Conservation (phyloP, 179 eudicot species). For the Spergularia azorica region DNA sequence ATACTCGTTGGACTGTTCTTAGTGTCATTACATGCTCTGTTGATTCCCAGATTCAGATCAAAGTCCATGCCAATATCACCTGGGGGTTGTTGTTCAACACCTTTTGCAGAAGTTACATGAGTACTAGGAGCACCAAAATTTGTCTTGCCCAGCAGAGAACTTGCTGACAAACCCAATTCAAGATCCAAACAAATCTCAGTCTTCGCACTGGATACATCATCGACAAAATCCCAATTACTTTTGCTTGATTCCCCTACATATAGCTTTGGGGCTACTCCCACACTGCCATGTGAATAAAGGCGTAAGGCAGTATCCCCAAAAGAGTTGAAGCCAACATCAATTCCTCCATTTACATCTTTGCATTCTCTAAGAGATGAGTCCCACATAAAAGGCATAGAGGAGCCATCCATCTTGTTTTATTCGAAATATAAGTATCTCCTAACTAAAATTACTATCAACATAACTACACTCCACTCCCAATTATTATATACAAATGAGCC, state of each 20-base stretch:
- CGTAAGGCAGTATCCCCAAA: slow-evolving; percentile 24
- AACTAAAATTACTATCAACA: slow-evolving; percentile 16
- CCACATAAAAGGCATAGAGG: slow-evolving; percentile 24
- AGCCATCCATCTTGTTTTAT: slow-evolving; percentile 37
- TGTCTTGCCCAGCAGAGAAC: slow-evolving; percentile 18
- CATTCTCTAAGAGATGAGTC: slow-evolving; percentile 22
- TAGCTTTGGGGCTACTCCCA: slow-evolving; percentile 25
- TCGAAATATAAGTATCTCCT: slow-evolving; percentile 24
- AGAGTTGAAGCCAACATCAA: slow-evolving; percentile 21
- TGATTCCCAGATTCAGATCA: slow-evolving; percentile 23
- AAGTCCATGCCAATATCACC: slow-evolving; percentile 38
- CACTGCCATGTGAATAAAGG: slow-evolving; percentile 25
- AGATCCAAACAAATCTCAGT: slow-evolving; percentile 44
- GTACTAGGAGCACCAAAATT: slow-evolving; percentile 21
- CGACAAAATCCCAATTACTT: slow-evolving; percentile 7
- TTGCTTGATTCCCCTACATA: slow-evolving; percentile 31
- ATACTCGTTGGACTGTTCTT: slow-evolving; percentile 19
- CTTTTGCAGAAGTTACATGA: slow-evolving; percentile 34
- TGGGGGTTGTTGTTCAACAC: slow-evolving; percentile 31
- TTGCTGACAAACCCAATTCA: slow-evolving; percentile 38
- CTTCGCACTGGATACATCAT: slow-evolving; percentile 8
- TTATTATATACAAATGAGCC: slow-evolving; percentile 25
- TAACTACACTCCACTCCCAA: slow-evolving; percentile 28
- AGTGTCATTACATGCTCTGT: slow-evolving; percentile 18
- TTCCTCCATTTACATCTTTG: slow-evolving; percentile 10